Evolutionary conservation across 345 rosid genomes (phyloP).

Genomic region (Excoecaria agallocha): DNA sequence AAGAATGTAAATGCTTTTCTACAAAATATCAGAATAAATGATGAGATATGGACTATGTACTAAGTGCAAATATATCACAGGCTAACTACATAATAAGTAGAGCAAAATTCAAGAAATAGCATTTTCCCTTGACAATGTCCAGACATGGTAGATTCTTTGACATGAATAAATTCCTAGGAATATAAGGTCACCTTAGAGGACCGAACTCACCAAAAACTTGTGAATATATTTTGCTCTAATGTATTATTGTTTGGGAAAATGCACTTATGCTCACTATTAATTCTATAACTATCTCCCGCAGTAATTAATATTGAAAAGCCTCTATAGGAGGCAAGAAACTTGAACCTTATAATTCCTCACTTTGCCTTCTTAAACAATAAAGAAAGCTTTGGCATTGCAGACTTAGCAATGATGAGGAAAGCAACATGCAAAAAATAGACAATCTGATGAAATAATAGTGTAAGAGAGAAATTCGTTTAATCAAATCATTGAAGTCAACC

Average conservation of each 20-base stretch:
- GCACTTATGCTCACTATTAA: background rate
- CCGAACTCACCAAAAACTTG: background rate
- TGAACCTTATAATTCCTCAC: background rate
- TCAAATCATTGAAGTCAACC: background rate
- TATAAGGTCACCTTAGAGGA: background rate
- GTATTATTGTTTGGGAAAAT: background rate
- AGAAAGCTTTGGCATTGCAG: background rate
- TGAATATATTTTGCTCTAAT: background rate
- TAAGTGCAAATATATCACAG: background rate
- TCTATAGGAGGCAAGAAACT: background rate
- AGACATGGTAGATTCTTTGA: too few species aligned
- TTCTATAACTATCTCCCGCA: background rate
- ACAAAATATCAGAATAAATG: slow-evolving; percentile 4
- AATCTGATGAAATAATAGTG: background rate
- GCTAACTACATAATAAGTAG: background rate
- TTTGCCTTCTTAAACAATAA: background rate
- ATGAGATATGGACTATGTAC: background rate
- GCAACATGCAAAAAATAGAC: background rate
- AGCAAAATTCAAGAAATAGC: background rate
- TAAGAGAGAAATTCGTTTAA: background rate
- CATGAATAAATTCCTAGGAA: background rate
- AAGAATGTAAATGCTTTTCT: slow-evolving; percentile 4
- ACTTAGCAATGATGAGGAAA: background rate
- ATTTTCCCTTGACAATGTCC: background rate
- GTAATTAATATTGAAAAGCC: background rate